Evolutionary conservation across 768 basidiomycete species (phyloP), one percentile per base, ranked within the genome.

Genomic region (Termitomyces sp.): DNA sequence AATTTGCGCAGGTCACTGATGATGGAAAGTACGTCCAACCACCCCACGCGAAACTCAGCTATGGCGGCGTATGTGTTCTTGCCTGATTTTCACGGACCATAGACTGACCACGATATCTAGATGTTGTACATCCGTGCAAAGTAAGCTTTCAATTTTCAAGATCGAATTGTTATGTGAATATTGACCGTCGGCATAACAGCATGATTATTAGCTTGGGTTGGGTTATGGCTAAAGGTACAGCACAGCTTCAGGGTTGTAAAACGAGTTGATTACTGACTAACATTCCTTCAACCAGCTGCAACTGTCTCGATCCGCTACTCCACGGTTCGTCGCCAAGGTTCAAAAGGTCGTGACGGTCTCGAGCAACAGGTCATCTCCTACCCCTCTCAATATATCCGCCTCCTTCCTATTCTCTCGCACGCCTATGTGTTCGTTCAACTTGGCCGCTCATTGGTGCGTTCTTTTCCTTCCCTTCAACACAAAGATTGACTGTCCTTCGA

Each of bases 91-190:
- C 1, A 12, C 3, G 8, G 14, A 52, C 35, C 28, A 7, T 25
- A 8, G 6, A 17, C 37, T 43, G 28, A 7, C 23, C 19, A 14
- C 19, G 8, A 34, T 39, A 47, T 16, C 3, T 61, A 88, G 87
- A 89, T 90, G 88, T 66, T 89, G 48, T 86, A 85, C 64, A 86
- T 88, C 50, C 83, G 88, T 12, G 79, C 88, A 27, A 74, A 71
- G 86, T 88, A 64, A 62, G 79, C 58, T 21, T 39, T 30, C 16
- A 43, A 42, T 14, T 7, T 1, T 14, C 8, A 3, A n/a, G 12
- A 1, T 23, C 23, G 23, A 12, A n/a, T 30, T 41, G 8, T 39
- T 30, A 47, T 10, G 5, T 48, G n/a, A 41, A 25, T 25, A 8
- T 9, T 43, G 8, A 42, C 21, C n/a, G 17, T 21, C 40, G n/a